Base-by-base conservation (phyloP, 2,329 filamentous ascomycete genomes). In the Sporothrix brunneoviolacea region DNA sequence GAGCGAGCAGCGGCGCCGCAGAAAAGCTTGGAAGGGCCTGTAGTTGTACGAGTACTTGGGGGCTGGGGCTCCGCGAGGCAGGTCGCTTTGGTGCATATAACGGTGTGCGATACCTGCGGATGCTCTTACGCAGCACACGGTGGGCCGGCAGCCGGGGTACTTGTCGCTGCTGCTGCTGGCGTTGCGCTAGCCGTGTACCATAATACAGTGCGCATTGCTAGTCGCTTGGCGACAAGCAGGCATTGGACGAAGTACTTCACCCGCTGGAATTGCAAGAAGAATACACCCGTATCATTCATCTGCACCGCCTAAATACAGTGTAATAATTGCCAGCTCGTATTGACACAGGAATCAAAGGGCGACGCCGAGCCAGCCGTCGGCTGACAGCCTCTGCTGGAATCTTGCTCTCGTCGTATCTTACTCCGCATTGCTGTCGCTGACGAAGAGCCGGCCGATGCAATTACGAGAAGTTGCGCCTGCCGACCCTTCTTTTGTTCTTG, bases 361-460 rank as follows among this genome's bases (percentile, higher is more conserved):
- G 24, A 37, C 35, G 35, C 44, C 44, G 44, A 38, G 35, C 44
- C 44, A 47, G 44, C 44, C 44, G 43, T 46, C 43, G 44, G 43
- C 24, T 16, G 22, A 37, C 32, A 22, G 33, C 16, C 35, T 22
- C 21, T 32, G 15, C 33, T 37, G 33, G 33, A 47, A 39, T 19
- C 35, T 38, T 27, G 38, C 27, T 10, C 10, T 27, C 19, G 24
- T 36, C 16, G 8, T 32, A 22, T 24, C 32, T 36, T 10, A 6
- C 35, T 27, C 19, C 42, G 21, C 4, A 36, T 13, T 6, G 4
- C 28, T 35, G 35, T 39, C 35, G 44, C 44, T 47, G 44, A 47
- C 44, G 43, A 46, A 47, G 44, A 32, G 18, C 33, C 44, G 22
- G 24, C 33, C 32, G 32, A 5, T 13, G 32, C 32, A 15, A 7